Conservation (phyloP, 2,329 filamentous ascomycete genomes). For the Aspergillus tanneri region DNA sequence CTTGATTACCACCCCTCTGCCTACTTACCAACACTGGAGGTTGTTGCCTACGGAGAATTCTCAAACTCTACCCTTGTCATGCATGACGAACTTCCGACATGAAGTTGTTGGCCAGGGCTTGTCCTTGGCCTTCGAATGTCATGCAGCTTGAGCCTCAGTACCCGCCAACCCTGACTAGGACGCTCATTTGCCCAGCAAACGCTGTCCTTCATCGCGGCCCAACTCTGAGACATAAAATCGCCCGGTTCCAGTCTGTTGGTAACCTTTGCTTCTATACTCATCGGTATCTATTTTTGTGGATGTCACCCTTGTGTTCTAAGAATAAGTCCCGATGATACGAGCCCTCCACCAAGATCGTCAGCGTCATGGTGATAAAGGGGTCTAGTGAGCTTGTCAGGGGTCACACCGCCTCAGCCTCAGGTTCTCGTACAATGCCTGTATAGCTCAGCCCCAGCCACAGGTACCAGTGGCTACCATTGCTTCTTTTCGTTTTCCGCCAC, state of each 20-base stretch:
- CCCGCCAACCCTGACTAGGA: background rate
- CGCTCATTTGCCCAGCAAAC: constrained; percentile 16
- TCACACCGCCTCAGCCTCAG: constrained; percentile 17
- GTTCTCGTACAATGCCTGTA: background rate
- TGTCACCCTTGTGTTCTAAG: constrained; percentile 10
- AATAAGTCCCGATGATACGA: constrained; percentile 12
- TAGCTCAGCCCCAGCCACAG: constrained; percentile 20
- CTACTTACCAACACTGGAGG: too few species aligned
- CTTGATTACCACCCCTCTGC: too few species aligned
- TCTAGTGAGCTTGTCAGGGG: constrained; percentile 11
- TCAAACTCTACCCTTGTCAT: background rate
- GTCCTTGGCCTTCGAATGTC: background rate
- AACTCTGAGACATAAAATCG: constrained; percentile 13
- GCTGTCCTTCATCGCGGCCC: constrained; percentile 7
- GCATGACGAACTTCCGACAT: background rate
- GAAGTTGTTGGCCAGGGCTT: constrained; percentile 3
- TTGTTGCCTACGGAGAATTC: too few species aligned
- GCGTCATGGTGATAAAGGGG: constrained; percentile 5
- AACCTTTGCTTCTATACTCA: too few species aligned
- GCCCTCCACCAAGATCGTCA: constrained; percentile 7
- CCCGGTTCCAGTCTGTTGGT: constrained; percentile 17
- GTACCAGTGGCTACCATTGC: constrained; percentile 5
- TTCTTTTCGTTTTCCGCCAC: constrained; percentile 6
- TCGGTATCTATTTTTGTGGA: constrained; percentile 8
- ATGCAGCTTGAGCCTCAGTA: constrained; percentile 2